Conservation (phyloP, 1,284 basidiomycete genomes). For the Mycosarcoma mackinlayi region DNA sequence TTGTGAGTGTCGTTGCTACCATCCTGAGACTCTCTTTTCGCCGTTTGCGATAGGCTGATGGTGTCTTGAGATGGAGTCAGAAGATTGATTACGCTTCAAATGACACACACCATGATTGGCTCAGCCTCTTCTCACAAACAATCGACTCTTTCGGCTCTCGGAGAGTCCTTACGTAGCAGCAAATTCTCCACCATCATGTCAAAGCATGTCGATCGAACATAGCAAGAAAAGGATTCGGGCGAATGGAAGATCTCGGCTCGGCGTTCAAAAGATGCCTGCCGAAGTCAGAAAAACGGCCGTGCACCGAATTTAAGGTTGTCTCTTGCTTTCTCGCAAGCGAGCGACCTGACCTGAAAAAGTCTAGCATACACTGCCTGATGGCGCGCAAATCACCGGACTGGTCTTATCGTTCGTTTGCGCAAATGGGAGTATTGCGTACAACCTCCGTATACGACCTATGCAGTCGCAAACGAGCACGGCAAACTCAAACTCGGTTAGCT, state of each 20-base stretch:
- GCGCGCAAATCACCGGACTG: too few species aligned
- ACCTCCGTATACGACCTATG: too few species aligned
- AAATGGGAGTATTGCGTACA: too few species aligned
- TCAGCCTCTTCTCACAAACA: background rate
- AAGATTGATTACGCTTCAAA: background rate
- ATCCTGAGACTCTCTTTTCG: background rate
- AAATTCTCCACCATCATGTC: too few species aligned
- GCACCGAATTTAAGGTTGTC: background rate
- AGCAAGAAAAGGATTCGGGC: slow-evolving; percentile 4
- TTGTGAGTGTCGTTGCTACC: slow-evolving; percentile 2
- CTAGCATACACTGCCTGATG: too few species aligned
- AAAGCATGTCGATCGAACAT: background rate
- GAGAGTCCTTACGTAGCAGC: background rate
- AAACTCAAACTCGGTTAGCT: too few species aligned
- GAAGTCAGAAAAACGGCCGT: background rate
- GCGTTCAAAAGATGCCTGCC: background rate
- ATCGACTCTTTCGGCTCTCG: slow-evolving; percentile 9
- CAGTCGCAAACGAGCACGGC: too few species aligned
- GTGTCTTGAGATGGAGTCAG: background rate
- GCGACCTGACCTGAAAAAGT: too few species aligned
- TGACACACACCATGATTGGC: slow-evolving; percentile 1
- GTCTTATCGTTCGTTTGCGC: too few species aligned
- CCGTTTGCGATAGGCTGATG: background rate
- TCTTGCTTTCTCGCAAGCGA: background rate
- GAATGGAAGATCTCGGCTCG: slow-evolving; percentile 14